Conservation (phyloP, 768 basidiomycete genomes). For the Tricholoma bakamatsutake region DNA sequence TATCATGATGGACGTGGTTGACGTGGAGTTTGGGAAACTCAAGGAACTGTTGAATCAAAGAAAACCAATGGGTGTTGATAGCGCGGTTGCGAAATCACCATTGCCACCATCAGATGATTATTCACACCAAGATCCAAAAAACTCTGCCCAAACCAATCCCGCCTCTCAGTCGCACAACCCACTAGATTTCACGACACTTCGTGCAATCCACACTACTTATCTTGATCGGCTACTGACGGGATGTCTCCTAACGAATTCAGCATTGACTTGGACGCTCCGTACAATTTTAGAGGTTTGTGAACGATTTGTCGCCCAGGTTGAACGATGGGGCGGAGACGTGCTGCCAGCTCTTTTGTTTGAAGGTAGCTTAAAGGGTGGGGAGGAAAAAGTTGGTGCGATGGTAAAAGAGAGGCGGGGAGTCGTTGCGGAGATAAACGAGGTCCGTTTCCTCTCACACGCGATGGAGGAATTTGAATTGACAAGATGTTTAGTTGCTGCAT, state of each 20-base stretch:
- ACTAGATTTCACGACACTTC: slow-evolving; percentile 83
- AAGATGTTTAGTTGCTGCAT: slow-evolving; percentile 50
- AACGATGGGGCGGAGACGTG: slow-evolving; percentile 90
- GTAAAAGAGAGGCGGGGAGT: slow-evolving; percentile 63
- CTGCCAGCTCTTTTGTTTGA: slow-evolving; percentile 80
- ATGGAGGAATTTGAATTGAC: background rate
- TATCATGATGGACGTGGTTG: slow-evolving; percentile 87
- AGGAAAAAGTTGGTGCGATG: slow-evolving; percentile 61
- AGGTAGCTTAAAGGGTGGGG: slow-evolving; percentile 59
- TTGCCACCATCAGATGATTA: background rate
- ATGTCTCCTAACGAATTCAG: slow-evolving; percentile 65
- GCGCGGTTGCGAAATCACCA: background rate
- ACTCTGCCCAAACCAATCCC: slow-evolving; percentile 10
- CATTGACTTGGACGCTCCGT: slow-evolving; percentile 56
- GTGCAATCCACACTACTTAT: slow-evolving; percentile 76
- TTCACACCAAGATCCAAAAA: background rate
- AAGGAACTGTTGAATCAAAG: slow-evolving; percentile 49
- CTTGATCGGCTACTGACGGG: slow-evolving; percentile 76
- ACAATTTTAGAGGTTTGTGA: slow-evolving; percentile 81
- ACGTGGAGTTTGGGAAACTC: slow-evolving; percentile 72
- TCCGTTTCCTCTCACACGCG: slow-evolving; percentile 23
- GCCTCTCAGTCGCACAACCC: slow-evolving; percentile 26
- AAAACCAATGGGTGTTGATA: slow-evolving; percentile 6
- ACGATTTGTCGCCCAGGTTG: slow-evolving; percentile 80
- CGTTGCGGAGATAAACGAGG: slow-evolving; percentile 77